Evolutionary conservation across 139 green algal species (phyloP).

Genomic region (Chlamydomonas sp.): DNA sequence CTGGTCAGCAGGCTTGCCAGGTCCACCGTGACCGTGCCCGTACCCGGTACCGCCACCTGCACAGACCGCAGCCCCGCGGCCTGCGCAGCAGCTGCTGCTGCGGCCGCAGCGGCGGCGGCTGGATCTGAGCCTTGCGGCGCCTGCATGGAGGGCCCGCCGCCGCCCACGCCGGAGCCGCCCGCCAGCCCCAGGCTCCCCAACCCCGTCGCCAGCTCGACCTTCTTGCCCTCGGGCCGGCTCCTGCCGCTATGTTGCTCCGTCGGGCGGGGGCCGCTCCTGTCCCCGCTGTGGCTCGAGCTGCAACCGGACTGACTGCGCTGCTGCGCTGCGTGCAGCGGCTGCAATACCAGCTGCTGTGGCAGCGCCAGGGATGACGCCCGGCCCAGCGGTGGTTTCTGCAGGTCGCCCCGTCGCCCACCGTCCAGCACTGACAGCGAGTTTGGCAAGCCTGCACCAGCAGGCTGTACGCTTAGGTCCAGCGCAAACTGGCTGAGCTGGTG

Average conservation of each 20-base stretch:
- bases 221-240: background rate
- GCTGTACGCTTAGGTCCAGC: too few species aligned
- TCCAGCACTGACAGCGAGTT: too few species aligned
- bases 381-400: too few species aligned
- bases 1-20: background rate
- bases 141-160: too few species aligned
- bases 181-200: background rate
- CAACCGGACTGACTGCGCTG: conserved; percentile 7
- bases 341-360: too few species aligned
- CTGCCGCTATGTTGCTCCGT: background rate
- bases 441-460: too few species aligned
- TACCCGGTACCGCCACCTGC: background rate
- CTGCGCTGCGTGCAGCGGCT: background rate
- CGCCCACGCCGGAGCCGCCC: too few species aligned
- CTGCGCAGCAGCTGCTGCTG: background rate
- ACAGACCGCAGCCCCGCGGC: background rate
- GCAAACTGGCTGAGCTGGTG: too few species aligned
- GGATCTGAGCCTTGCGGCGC: too few species aligned
- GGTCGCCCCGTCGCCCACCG: too few species aligned
- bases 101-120: background rate
- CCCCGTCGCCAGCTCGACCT: background rate
- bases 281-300: conserved; percentile 18
- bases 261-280: too few species aligned
- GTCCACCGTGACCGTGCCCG: background rate
- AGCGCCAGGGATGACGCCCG: too few species aligned